Evolutionary conservation across 306 rosid genomes (phyloP), one percentile per base, ranked within the genome.

Genomic region (Psophocarpus tetragonolobus): DNA sequence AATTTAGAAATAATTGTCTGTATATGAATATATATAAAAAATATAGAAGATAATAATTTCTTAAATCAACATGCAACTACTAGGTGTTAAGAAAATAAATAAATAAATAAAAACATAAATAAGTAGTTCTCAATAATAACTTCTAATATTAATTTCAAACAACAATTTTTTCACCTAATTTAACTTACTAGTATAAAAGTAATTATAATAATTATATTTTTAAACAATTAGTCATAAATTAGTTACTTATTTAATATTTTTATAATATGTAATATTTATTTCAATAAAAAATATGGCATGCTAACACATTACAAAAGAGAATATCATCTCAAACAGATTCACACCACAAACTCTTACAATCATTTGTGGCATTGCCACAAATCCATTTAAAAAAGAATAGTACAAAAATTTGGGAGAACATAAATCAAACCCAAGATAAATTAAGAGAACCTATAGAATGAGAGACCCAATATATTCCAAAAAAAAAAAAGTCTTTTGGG

Each of bases 201-300:
- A 71, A 44, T 80, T 24, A 62, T 1, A 26, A 4, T 68, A 75
- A 60, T 45, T 26, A 54, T 65, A 67, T 42, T 20, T 26, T 35
- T 38, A 45, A 57, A 11, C 14, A 69, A 61, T 30, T 29, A n/a
- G 8, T 23, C 44, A 76, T 71, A 57, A 56, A 80, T 61, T 32
- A 56, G 60, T 61, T 6, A 74, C 70, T 68, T 63, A 27, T 26
- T 15, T 32, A 15, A 80, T 17, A 50, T 48, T 67, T 26, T 4
- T 57, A n/a, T n/a, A n/a, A n/a, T n/a, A n/a, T n/a, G n/a, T n/a
- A n/a, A n/a, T n/a, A n/a, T n/a, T n/a, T n/a, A n/a, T n/a, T n/a
- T n/a, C n/a, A n/a, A n/a, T n/a, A n/a, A n/a, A n/a, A n/a, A n/a
- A n/a, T n/a, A n/a, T n/a, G n/a, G n/a, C n/a, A n/a, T n/a, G n/a